Evolutionary conservation across 176 grass and related monocot genomes (phyloP), one percentile per base, ranked within the genome.

Genomic region (Alopecurus myosuroides): DNA sequence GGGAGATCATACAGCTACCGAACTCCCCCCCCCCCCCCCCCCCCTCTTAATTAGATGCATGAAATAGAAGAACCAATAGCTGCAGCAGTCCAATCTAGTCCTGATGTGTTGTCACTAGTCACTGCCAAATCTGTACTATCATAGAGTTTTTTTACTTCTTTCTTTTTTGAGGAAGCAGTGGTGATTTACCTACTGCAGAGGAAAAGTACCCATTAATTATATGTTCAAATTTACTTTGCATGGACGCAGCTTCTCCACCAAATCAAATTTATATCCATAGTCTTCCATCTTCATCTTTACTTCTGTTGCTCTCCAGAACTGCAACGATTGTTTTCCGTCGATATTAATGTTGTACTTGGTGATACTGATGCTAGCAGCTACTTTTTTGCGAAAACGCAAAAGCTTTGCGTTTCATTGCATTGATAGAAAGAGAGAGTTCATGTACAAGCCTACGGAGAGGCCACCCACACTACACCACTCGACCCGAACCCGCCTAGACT

Each of bases 11-110:
- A 58, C 81, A 74, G 81, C 15, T 42, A 82, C 66, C 35, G 1
- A 63, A 84, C 53, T 35, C 62, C 8, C 48, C 17, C 72, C 48
- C 30, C 41, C 76, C 10, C 62, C 8, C 48, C 17, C 72, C 48
- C 30, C 41, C 76, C 10, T 73, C 67, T 82, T 45, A 82, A 82
- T 40, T 40, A 60, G 35, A 72, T 42, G 66, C 51, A 82, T 72
- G 80, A 81, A 81, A 53, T 39, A 25, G 31, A 81, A 81, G 79
- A 55, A 51, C 12, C 15, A 81, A 17, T 22, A 68, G 62, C 61
- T 33, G 41, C 6, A 3, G 29, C 12, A 53, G 14, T 40, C 30
- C 45, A 65, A 25, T 67, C 64, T 29, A 28, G 28, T 34, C 29
- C 61, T 67, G 60, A 34, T 67, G 19, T 67, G 42, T 49, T 35